Base-by-base conservation (phyloP, 2,329 filamentous ascomycete genomes). In the Didymella glomerata region DNA sequence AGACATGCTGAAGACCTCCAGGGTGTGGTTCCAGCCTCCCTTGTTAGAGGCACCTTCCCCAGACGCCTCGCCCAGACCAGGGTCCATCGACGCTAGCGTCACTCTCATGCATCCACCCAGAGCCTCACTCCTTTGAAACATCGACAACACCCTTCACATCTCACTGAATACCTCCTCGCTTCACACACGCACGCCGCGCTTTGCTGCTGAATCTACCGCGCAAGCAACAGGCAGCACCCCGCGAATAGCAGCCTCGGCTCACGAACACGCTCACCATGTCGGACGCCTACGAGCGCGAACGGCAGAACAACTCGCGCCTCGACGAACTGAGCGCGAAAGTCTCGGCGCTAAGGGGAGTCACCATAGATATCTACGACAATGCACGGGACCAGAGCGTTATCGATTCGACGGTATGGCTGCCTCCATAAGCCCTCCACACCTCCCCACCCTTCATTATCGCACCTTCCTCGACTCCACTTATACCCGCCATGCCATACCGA, bases 341-440 rank as follows among this genome's bases (percentile, higher is more conserved):
- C 54, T 91, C 91, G 18, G 92, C 93, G 51, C 86, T 99, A 64
- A 92, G 94, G 73, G 91, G 91, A 78, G 92, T 99, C 49, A 99
- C 95, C 41, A 88, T 98, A 66, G 93, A 99, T 81, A 99, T 99
- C 73, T 97, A 98, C 84, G 93, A 98, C 80, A 93, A 95, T 76
- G 95, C 95, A 48, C 88, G 92, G 58, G 87, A 91, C 69, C 94
- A 98, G 71, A 87, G 90, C 66, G 86, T 96, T 64, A 91, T 99
- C 67, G 58, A 61, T 18, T 49, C n/a, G 92, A 99, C 79, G 88
- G 87, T 72, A 94, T 91, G 36, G n/a, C 6, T 38, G n/a, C 34
- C 34, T 38, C 36, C n/a, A 20, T 11, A 20, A 3, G 11, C n/a
- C 8, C 32, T 36, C 16, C 36, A 3, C 11, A 14, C 11, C 11